Base-by-base conservation (phyloP, 208 protist species). In the Acanthamoeba castellanii region DNA sequence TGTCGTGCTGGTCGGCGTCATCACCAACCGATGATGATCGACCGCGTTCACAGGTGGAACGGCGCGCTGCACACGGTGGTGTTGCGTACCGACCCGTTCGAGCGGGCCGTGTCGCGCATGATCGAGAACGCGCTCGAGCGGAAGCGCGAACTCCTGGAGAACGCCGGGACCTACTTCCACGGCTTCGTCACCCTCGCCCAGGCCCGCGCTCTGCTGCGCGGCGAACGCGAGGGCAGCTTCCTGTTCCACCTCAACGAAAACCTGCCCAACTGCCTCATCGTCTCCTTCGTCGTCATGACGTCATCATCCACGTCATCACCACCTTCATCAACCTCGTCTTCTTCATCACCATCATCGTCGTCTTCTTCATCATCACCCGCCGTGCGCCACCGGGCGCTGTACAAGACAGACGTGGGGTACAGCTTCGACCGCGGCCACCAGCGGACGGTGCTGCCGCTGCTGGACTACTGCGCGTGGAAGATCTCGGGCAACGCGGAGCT, bases 401-500 rank as follows among this genome's bases (percentile, higher is more conserved):
- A 81, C 72, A 81, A 45, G 34, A 81, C 72, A 1, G 72, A 81
- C 37, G 34, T 81, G 72, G 72, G 72, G n/a, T 81, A 81, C 72
- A 50, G 72, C 72, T 81, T 81, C 13, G 72, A 81, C 72, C 72
- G 72, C 72, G 37, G n/a, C 18, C 32, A 45, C 22, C 72, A 81
- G 72, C 8, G 32, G 30, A 45, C 72, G 18, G 72, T 81, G 72
- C 72, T 81, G 37, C 72, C 72, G 72, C 72, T 81, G 72, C 72
- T 81, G 72, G 72, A 81, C 72, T 81, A 81, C 37, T 81, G 72
- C 72, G 72, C 72, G 37, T 81, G 72, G 72, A 81, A 81, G 72
- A 81, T 81, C 30, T 81, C 72, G 37, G 72, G 72, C 37, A 81
- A 81, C 72, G 72, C 32, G 37, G 72, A 32, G 7, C 72, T 81